phyloP scores from a whole-genome alignment of 2,329 filamentous ascomycete genomes.

The Pyricularia grisea region DNA sequence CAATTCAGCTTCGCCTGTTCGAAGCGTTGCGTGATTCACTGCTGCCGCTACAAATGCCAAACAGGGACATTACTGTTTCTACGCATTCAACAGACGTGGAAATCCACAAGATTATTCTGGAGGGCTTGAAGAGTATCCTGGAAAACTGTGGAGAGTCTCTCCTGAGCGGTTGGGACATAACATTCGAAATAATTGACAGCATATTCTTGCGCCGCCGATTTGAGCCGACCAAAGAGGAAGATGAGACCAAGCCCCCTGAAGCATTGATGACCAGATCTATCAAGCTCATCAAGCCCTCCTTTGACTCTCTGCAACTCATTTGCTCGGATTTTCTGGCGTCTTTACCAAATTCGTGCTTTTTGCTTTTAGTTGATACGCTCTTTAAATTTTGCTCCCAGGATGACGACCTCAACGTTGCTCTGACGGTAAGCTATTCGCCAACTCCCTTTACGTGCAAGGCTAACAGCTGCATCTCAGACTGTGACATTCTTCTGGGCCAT shows the following conservation, averaged over 20 bases:
- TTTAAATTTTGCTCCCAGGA: slow-evolving; percentile 83
- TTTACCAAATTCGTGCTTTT: slow-evolving; percentile 60
- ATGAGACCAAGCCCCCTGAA: slow-evolving; percentile 14
- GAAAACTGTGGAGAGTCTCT: slow-evolving; percentile 84
- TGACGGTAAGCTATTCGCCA: slow-evolving; percentile 53
- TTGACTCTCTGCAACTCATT: slow-evolving; percentile 82
- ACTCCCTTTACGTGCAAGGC: neutral
- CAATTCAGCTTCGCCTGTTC: slow-evolving; percentile 65
- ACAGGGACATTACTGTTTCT: slow-evolving; percentile 43
- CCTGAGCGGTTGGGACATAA: slow-evolving; percentile 72
- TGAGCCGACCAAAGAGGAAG: slow-evolving; percentile 15
- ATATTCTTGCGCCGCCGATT: slow-evolving; percentile 50
- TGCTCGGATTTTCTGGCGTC: slow-evolving; percentile 87
- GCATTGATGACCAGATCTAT: slow-evolving; percentile 50
- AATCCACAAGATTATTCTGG: slow-evolving; percentile 70
- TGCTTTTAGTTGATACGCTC: slow-evolving; percentile 75
- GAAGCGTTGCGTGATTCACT: slow-evolving; percentile 56
- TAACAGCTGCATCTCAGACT: slow-evolving; percentile 38
- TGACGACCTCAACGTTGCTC: slow-evolving; percentile 88
- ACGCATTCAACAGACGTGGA: slow-evolving; percentile 60
- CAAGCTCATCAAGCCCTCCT: slow-evolving; percentile 75
- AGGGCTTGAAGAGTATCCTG: slow-evolving; percentile 71
- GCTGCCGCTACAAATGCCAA: slow-evolving; percentile 47
- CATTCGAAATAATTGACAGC: slow-evolving; percentile 76
- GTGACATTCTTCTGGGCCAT: slow-evolving; percentile 95